phyloP scores from a whole-genome alignment of 441 rosid genomes.

The Populus tomentosa region DNA sequence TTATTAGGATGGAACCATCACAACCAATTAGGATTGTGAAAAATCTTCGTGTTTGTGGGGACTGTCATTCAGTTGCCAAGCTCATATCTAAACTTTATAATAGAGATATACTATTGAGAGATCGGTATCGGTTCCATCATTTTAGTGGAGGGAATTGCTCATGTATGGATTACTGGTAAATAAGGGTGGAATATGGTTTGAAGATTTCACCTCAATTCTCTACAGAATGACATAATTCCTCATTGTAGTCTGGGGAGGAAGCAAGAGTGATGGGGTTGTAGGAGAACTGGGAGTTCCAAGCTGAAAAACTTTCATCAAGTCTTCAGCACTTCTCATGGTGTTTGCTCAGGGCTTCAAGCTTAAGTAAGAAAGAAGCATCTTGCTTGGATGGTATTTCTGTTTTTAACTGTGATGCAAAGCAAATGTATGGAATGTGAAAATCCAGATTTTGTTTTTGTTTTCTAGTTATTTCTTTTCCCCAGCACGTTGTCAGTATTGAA shows the following conservation, averaged over 20 bases:
- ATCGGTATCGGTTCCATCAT: slow-evolving; percentile 66
- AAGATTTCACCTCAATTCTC: background rate
- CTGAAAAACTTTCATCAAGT: too few species aligned
- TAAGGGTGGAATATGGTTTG: background rate
- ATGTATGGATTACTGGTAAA: slow-evolving; percentile 74
- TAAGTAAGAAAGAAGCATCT: background rate
- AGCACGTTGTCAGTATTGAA: background rate
- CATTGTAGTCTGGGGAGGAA: background rate
- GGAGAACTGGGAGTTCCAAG: background rate
- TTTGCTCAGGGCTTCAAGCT: background rate
- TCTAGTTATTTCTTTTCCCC: background rate
- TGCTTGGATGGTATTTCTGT: background rate
- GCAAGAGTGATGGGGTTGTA: background rate
- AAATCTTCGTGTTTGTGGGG: slow-evolving; percentile 69
- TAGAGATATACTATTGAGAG: slow-evolving; percentile 59
- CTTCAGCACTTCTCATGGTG: too few species aligned
- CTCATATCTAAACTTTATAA: slow-evolving; percentile 51
- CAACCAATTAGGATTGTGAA: slow-evolving; percentile 57
- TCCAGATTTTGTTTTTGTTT: background rate
- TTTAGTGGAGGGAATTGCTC: slow-evolving; percentile 65
- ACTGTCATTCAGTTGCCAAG: slow-evolving; percentile 69
- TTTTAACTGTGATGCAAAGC: background rate
- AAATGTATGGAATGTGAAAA: background rate
- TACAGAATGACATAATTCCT: background rate
- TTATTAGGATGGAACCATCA: slow-evolving; percentile 40